Percentiles rank a stretch among this genome's conserved stretches.
Conservation (phyloP, 1,284 basidiomycete species). For the Marasmius oreades region DNA sequence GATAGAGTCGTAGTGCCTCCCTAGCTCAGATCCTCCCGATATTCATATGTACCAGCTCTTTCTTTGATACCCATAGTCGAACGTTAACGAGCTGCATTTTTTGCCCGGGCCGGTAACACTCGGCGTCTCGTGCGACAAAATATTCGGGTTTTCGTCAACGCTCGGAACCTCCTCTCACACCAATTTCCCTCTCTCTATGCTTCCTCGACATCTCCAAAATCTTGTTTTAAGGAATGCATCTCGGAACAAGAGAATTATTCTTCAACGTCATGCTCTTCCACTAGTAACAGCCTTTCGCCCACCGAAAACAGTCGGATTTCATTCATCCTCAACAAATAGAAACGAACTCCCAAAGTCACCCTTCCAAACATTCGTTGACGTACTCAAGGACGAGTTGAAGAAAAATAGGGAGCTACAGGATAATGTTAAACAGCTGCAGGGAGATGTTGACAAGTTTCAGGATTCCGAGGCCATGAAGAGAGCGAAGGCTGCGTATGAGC, state of each 20-base stretch:
- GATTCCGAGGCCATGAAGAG: conserved; percentile 96
- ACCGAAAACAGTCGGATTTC: conserved; percentile 46
- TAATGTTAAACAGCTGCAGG: conserved; percentile 95
- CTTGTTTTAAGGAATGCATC: conserved; percentile 22
- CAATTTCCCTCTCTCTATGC: conserved; percentile 11
- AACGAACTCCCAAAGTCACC: conserved; percentile 84
- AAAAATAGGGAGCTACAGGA: conserved; percentile 96
- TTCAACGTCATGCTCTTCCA: conserved; percentile 29
- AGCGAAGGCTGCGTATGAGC: conserved; percentile 89
- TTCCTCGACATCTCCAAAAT: conserved; percentile 22
- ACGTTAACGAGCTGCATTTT: background rate
- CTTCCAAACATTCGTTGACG: conserved; percentile 95
- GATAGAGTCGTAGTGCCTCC: too few species aligned
- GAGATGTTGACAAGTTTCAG: conserved; percentile 95
- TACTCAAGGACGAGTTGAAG: conserved; percentile 86
- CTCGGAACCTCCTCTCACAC: background rate
- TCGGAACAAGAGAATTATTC: conserved; percentile 25
- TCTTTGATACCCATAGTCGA: too few species aligned
- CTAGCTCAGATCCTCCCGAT: too few species aligned
- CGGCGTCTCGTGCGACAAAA: conserved; percentile 1
- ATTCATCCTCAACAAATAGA: conserved; percentile 58
- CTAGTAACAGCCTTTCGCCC: conserved; percentile 32
- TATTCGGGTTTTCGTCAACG: background rate
- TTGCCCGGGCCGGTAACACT: background rate
- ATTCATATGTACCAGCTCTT: background rate